Evolutionary conservation across 768 basidiomycete species (phyloP).

Genomic region (Russula virescens): DNA sequence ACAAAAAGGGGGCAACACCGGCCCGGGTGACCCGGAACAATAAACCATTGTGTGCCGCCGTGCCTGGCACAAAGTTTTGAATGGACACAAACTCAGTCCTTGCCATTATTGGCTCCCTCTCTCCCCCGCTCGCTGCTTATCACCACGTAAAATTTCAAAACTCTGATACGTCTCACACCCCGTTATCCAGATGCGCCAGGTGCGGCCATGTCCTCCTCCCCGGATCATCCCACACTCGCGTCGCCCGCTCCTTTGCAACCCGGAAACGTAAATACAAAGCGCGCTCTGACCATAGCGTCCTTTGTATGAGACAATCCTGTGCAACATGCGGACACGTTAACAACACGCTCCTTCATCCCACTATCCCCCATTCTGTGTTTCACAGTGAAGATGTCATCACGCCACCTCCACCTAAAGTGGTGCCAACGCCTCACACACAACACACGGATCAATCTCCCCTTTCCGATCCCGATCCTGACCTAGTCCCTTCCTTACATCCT

Average conservation of each 20-base stretch:
- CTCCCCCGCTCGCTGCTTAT: constrained; percentile 57
- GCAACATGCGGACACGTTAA: constrained; percentile 28
- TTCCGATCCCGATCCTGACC: constrained; percentile 4
- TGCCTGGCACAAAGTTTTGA: no score
- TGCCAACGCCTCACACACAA: constrained; percentile 2
- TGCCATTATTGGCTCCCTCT: constrained; percentile 42
- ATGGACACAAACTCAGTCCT: constrained; percentile 38
- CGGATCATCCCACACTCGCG: constrained; percentile 35
- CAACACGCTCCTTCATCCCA: constrained; percentile 26
- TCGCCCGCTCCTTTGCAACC: constrained; percentile 31
- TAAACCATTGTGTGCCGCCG: background rate
- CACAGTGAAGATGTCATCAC: background rate
- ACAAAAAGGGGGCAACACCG: background rate
- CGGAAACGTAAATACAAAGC: constrained; percentile 2
- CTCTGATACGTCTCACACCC: constrained; percentile 17
- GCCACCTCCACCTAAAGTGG: background rate
- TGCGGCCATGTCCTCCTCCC: constrained; percentile 49
- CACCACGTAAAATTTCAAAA: constrained; percentile 42
- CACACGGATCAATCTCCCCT: constrained; percentile 3
- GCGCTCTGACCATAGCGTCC: background rate
- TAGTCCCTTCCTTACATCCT: background rate
- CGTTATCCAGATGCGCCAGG: constrained; percentile 38
- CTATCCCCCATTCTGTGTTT: background rate
- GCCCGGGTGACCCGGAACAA: constrained; percentile 10
- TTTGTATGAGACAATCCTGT: constrained; percentile 24